Evolutionary conservation across 1,284 basidiomycete species (phyloP).

Genomic region (Flammula alnicola): DNA sequence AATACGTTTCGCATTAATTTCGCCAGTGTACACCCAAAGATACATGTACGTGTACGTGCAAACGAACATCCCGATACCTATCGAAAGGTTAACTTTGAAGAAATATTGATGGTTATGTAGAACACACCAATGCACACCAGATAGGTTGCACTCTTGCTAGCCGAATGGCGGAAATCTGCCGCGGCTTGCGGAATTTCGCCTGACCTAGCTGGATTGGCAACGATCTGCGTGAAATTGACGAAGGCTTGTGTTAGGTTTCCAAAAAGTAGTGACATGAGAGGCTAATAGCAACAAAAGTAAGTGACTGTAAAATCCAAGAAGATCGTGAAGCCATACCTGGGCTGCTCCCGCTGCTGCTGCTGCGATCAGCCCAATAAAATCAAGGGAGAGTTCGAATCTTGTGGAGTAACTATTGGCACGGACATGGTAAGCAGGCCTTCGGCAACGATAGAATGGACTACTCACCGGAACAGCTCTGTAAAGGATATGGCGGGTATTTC

Average conservation of each 20-base stretch:
- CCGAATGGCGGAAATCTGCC: conserved; percentile 52
- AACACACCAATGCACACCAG: conserved; percentile 72
- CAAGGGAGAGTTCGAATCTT: conserved; percentile 61
- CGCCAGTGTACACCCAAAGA: conserved; percentile 89
- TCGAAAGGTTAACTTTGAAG: not conserved
- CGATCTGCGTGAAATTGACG: conserved; percentile 57
- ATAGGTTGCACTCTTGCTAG: conserved; percentile 65
- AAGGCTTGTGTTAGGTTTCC: conserved; percentile 81
- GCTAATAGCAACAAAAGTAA: conserved; percentile 43
- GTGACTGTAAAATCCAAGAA: not conserved
- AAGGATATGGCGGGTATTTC: conserved; percentile 47
- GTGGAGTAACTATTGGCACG: conserved; percentile 61
- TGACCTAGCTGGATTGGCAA: conserved; percentile 29
- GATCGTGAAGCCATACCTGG: conserved; percentile 55
- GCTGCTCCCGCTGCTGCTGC: conserved; percentile 77
- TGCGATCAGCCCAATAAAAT: conserved; percentile 68
- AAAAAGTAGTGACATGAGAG: conserved; percentile 84
- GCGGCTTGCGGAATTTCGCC: conserved; percentile 46
- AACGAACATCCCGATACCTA: conserved; percentile 70
- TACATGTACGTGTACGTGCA: conserved; percentile 83
- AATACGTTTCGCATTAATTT: conserved; percentile 84
- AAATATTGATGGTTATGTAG: not conserved
- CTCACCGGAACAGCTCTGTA: conserved; percentile 52
- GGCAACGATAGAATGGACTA: not conserved
- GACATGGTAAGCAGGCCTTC: not conserved